Percentiles rank a stretch among this genome's conserved stretches.
These are phyloP conservation scores for Epichloe amarillans DNA, from an alignment of 2,329 filamentous ascomycete species.

Conservation along the genomic window DNA sequence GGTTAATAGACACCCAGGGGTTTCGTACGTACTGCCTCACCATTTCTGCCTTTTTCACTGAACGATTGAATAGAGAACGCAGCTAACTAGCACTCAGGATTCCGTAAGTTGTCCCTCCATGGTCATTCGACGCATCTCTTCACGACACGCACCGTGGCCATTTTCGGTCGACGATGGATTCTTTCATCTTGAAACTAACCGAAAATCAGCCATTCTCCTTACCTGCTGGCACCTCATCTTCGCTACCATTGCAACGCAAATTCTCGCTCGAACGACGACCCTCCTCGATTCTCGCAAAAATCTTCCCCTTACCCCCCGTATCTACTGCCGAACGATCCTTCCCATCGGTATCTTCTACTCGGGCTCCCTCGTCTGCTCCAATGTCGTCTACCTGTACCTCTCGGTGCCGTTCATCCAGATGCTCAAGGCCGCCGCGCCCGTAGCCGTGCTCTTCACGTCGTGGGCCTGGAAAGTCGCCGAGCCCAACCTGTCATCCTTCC, in stretches of 20 bases:
- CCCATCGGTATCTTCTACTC: constrained; percentile 56
- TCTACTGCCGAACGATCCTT: constrained; percentile 50
- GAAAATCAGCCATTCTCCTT: constrained; percentile 39
- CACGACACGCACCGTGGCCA: not conserved
- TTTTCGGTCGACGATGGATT: not conserved
- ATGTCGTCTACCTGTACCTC: constrained; percentile 54
- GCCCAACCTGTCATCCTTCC: constrained; percentile 29
- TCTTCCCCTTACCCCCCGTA: constrained; percentile 45
- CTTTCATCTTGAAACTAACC: not conserved
- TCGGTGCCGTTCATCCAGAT: constrained; percentile 59
- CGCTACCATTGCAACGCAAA: constrained; percentile 51
- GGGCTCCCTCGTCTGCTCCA: constrained; percentile 51
- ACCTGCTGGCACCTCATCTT: constrained; percentile 58
- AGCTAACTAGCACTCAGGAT: not conserved
- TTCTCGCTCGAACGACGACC: constrained; percentile 49
- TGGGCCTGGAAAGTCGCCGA: constrained; percentile 44
- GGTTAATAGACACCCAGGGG: constrained; percentile 48
- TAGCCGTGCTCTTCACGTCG: constrained; percentile 51
- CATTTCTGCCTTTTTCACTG: not conserved
- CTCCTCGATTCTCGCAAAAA: constrained; percentile 50
- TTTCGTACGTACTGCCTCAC: constrained; percentile 11
- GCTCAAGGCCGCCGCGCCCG: constrained; percentile 55
- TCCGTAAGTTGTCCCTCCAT: constrained; percentile 1
- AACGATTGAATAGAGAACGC: not conserved
- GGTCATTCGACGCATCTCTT: not conserved